phyloP scores from a whole-genome alignment of 2,329 filamentous ascomycete species.

The Didymella keratinophila region DNA sequence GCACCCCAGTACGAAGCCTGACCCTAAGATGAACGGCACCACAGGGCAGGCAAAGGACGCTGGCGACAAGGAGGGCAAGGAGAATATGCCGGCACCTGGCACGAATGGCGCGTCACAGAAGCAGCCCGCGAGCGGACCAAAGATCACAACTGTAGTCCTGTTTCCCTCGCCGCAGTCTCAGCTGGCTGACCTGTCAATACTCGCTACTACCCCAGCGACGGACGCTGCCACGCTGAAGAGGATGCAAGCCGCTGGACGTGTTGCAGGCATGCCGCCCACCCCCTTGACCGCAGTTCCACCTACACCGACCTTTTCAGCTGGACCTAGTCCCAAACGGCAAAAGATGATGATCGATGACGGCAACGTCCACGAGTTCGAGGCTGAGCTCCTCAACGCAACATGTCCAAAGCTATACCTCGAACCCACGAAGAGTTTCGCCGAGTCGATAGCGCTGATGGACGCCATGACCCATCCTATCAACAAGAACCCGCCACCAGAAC shows the following conservation, averaged over 20 bases:
- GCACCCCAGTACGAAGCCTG: conserved; percentile 60
- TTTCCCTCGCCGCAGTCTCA: conserved; percentile 81
- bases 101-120: conserved; percentile 58
- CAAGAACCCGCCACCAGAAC: conserved; percentile 76
- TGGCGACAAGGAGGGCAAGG: conserved; percentile 58
- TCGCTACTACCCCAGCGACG: conserved; percentile 71
- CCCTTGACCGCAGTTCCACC: conserved; percentile 64
- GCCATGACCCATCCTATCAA: conserved; percentile 79
- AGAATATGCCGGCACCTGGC: conserved; percentile 64
- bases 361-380: conserved; percentile 78
- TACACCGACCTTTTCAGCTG: conserved; percentile 63
- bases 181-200: conserved; percentile 77
- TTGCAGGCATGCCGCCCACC: conserved; percentile 70
- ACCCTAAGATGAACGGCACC: conserved; percentile 34
- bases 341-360: conserved; percentile 78
- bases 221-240: conserved; percentile 60
- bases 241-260: conserved; percentile 56
- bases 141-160: conserved; percentile 79
- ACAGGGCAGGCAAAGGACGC: conserved; percentile 34
- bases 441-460: conserved; percentile 76
- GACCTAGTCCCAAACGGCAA: conserved; percentile 73
- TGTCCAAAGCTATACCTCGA: conserved; percentile 79
- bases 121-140: conserved; percentile 53
- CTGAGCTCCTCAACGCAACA: conserved; percentile 76
- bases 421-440: conserved; percentile 72